Evolutionary conservation across 441 rosid genomes (phyloP).

Genomic region (Capsella rubella): DNA sequence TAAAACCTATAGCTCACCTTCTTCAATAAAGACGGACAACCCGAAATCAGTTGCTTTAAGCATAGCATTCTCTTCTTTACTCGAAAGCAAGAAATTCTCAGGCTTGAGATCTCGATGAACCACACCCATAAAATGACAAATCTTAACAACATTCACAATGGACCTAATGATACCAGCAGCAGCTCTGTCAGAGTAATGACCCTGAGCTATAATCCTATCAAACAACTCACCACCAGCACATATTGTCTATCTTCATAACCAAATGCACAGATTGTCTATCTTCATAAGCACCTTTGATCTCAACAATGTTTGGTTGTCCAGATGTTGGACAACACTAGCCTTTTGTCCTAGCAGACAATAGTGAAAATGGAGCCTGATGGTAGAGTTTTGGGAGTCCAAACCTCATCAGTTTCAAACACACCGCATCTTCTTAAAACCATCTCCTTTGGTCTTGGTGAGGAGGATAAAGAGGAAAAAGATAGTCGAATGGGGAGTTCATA

Average conservation of each 20-base stretch:
- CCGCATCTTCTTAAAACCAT: too few species aligned
- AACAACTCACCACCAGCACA: slow-evolving; percentile 29
- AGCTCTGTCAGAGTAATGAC: slow-evolving; percentile 29
- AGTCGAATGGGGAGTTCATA: too few species aligned
- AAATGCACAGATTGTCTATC: slow-evolving; percentile 26
- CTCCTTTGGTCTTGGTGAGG: too few species aligned
- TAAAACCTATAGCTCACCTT: slow-evolving; percentile 54
- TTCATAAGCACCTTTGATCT: slow-evolving; percentile 29
- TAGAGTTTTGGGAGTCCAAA: too few species aligned
- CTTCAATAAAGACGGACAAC: slow-evolving; percentile 85
- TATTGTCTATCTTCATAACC: too few species aligned
- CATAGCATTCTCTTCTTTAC: slow-evolving; percentile 70
- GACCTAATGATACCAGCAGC: slow-evolving; percentile 62
- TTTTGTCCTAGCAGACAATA: too few species aligned
- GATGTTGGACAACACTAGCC: neutral
- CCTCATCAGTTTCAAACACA: too few species aligned
- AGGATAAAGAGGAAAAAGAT: too few species aligned
- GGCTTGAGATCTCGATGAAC: slow-evolving; percentile 96
- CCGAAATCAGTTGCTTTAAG: slow-evolving; percentile 93
- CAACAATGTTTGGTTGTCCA: slow-evolving; percentile 23
- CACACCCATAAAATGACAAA: slow-evolving; percentile 93
- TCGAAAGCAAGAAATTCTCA: slow-evolving; percentile 84
- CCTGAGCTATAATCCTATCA: slow-evolving; percentile 32
- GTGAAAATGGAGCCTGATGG: too few species aligned
- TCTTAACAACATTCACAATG: slow-evolving; percentile 70